Evolutionary conservation across 2,329 filamentous ascomycete genomes (phyloP).

Genomic region (Colletotrichum eremochloae): DNA sequence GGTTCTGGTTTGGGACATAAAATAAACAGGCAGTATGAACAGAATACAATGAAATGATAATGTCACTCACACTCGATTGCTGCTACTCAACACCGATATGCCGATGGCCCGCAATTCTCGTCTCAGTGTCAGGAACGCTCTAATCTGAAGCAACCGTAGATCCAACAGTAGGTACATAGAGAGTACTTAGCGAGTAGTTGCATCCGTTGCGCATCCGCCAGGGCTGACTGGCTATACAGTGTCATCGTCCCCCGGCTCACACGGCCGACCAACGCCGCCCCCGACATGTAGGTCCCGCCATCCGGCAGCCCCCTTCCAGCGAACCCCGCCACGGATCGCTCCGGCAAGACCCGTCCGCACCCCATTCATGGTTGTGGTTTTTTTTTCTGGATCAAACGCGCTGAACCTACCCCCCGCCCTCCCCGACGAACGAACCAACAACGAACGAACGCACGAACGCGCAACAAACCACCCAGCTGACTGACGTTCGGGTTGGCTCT

Average conservation of each 20-base stretch:
- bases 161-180: background rate
- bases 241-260: background rate
- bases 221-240: slow-evolving; percentile 12
- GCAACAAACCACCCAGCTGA: background rate
- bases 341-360: slow-evolving; percentile 30
- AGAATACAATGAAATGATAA: background rate
- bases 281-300: background rate
- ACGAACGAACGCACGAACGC: background rate
- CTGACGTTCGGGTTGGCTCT: background rate
- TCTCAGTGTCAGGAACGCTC: background rate
- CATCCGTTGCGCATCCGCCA: slow-evolving; percentile 1
- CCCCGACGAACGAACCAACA: slow-evolving; percentile 1
- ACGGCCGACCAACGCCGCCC: slow-evolving; percentile 3
- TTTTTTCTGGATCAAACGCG: background rate
- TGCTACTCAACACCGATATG: background rate
- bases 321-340: slow-evolving; percentile 28
- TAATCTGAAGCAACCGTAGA: background rate
- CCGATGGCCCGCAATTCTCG: no score
- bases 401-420: background rate
- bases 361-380: background rate
- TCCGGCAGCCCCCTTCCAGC: background rate
- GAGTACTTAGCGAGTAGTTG: background rate
- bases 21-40: background rate
- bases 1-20: background rate
- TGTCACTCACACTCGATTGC: background rate